Conservation (phyloP, 352 stramenopile species). For the Phytophthora aleatoria region DNA sequence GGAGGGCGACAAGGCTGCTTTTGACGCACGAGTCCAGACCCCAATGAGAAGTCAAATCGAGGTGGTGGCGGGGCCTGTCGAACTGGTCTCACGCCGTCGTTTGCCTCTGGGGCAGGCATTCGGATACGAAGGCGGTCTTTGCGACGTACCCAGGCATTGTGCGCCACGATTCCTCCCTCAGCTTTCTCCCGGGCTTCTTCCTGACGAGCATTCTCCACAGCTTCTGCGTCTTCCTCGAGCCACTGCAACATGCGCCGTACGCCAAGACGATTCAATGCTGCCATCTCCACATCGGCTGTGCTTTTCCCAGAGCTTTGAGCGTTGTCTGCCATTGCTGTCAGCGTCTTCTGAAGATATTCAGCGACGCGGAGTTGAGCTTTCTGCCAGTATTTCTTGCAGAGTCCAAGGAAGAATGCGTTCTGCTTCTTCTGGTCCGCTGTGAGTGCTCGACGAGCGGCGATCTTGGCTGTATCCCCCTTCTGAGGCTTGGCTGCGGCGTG, state of each 20-base stretch:
- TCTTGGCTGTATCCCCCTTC: slow-evolving; percentile 87
- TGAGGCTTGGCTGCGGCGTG: slow-evolving; percentile 80
- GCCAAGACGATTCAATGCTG: slow-evolving; percentile 62
- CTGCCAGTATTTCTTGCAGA: slow-evolving; percentile 81
- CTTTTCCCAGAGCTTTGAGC: slow-evolving; percentile 21
- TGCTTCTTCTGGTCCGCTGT: slow-evolving; percentile 79
- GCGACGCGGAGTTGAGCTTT: slow-evolving; percentile 73
- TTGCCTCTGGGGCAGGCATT: slow-evolving; percentile 44
- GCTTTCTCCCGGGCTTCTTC: slow-evolving; percentile 76
- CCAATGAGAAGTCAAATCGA: slow-evolving; percentile 79
- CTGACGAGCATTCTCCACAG: slow-evolving; percentile 65
- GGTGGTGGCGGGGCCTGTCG: slow-evolving; percentile 25
- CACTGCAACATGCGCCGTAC: slow-evolving; percentile 79
- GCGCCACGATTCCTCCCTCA: slow-evolving; percentile 70
- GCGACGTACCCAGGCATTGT: slow-evolving; percentile 79
- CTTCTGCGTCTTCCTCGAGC: slow-evolving; percentile 76
- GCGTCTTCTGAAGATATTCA: slow-evolving; percentile 72
- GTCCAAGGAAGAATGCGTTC: slow-evolving; percentile 71
- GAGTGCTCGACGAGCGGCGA: slow-evolving; percentile 65
- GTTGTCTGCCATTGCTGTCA: slow-evolving; percentile 31
- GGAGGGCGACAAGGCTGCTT: slow-evolving; percentile 58
- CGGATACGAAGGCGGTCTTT: slow-evolving; percentile 82
- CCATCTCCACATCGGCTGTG: slow-evolving; percentile 54
- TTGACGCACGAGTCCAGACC: slow-evolving; percentile 56
- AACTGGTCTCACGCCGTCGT: slow-evolving; percentile 4